Percentiles rank a stretch among this genome's conserved stretches.
phyloP scores from a whole-genome alignment of 441 rosid genomes.

The Euphorbia celastroides region DNA sequence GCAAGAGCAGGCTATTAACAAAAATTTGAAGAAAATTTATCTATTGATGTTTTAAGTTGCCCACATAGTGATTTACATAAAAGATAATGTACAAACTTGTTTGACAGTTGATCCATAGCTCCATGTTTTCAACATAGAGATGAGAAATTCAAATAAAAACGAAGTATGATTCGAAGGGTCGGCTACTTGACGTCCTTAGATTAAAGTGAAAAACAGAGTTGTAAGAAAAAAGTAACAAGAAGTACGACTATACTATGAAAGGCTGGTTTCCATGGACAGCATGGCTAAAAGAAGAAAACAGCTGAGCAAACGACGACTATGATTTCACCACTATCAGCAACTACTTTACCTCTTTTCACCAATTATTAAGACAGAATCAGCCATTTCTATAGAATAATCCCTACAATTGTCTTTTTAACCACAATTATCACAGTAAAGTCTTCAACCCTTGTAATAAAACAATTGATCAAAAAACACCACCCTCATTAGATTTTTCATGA shows the following conservation, averaged over 20 bases:
- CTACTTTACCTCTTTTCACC: neutral
- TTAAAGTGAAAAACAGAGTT: neutral
- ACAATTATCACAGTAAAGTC: neutral
- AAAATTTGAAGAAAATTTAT: too few species aligned
- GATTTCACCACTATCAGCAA: neutral
- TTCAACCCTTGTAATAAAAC: neutral
- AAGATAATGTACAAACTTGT: too few species aligned
- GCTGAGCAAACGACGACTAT: neutral
- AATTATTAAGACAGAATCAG: too few species aligned
- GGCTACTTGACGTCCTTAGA: neutral
- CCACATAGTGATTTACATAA: too few species aligned
- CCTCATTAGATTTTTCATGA: neutral
- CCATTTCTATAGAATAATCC: neutral
- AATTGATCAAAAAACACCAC: neutral
- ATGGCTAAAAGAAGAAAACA: slow-evolving; percentile 1
- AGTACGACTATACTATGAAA: neutral
- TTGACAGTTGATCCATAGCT: too few species aligned
- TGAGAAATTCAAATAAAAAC: too few species aligned
- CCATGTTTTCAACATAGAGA: too few species aligned
- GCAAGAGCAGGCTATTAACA: too few species aligned
- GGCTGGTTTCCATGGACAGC: neutral
- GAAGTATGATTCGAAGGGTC: too few species aligned
- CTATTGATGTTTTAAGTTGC: too few species aligned
- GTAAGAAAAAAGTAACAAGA: neutral
- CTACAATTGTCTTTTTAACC: neutral